Evolutionary conservation across 257 asterid species (phyloP).

Genomic region (Phtheirospermum japonicum): DNA sequence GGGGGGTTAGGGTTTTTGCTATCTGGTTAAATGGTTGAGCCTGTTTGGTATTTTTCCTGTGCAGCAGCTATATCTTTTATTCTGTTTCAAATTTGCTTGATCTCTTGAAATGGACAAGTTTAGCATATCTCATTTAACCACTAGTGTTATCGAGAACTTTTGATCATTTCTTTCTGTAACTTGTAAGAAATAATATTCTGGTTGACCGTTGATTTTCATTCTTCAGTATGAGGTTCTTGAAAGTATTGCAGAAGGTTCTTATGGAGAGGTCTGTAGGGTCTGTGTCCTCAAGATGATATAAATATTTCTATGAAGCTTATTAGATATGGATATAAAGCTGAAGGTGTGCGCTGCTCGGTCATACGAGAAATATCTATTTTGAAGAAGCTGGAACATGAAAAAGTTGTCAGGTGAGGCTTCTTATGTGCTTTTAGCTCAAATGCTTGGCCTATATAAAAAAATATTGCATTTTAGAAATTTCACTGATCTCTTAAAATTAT

Average conservation of each 20-base stretch:
- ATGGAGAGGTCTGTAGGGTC: neutral
- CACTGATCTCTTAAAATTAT: neutral
- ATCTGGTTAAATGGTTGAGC: neutral
- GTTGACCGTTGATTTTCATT: no score
- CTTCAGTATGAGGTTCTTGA: slow-evolving; percentile 3
- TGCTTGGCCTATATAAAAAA: neutral
- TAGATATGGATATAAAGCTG: neutral
- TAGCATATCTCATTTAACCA: neutral
- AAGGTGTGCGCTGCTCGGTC: neutral
- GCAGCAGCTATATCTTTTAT: no score
- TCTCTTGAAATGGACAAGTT: neutral
- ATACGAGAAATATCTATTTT: neutral
- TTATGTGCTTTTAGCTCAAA: neutral
- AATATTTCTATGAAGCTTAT: neutral
- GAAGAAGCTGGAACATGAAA: neutral
- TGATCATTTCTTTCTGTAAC: no score
- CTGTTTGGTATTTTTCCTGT: neutral
- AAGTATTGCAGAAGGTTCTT: neutral
- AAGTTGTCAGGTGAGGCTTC: neutral
- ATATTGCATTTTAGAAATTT: neutral
- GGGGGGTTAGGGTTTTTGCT: no score
- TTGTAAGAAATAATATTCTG: no score
- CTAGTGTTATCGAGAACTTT: neutral
- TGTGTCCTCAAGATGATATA: neutral
- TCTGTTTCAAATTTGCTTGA: no score